These are phyloP conservation scores for Fonsecaea monophora DNA, from an alignment of 2,329 filamentous ascomycete species.

Conservation along the genomic window DNA sequence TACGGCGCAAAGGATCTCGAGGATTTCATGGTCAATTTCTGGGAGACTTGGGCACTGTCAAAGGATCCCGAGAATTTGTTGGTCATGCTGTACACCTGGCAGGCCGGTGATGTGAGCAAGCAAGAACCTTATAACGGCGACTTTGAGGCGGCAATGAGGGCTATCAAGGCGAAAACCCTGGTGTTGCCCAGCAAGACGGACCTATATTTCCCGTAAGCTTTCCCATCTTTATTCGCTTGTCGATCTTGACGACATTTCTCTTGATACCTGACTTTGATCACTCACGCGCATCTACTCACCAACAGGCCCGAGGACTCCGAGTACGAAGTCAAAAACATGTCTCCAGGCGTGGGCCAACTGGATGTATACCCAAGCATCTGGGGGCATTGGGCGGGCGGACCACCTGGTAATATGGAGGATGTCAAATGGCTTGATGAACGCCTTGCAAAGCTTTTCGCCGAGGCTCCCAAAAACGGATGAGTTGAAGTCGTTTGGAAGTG, in stretches of 20 bases:
- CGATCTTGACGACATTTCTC: neutral
- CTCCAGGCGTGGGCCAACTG: constrained; percentile 62
- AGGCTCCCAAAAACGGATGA: constrained; percentile 30
- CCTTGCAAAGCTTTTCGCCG: constrained; percentile 60
- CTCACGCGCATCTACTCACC: neutral
- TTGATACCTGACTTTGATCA: constrained; percentile 18
- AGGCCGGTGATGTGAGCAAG: constrained; percentile 71
- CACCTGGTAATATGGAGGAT: constrained; percentile 73
- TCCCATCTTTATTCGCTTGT: neutral
- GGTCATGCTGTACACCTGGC: constrained; percentile 78
- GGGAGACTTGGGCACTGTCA: constrained; percentile 75
- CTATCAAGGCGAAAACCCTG: constrained; percentile 74
- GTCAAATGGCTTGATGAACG: constrained; percentile 73
- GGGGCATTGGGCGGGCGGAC: constrained; percentile 73
- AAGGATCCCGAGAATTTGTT: constrained; percentile 75
- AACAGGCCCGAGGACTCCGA: constrained; percentile 75
- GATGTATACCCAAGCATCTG: constrained; percentile 66
- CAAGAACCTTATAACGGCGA: constrained; percentile 72
- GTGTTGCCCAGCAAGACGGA: constrained; percentile 76
- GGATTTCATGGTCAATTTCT: constrained; percentile 76
- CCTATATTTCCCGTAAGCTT: constrained; percentile 74
- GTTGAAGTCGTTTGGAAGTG: neutral
- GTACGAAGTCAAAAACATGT: constrained; percentile 72
- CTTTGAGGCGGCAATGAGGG: constrained; percentile 69
- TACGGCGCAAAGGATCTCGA: constrained; percentile 70